Percentiles rank a stretch among this genome's conserved stretches.
Conservation (phyloP, 352 stramenopile species). For the Phytophthora pseudosyringae region DNA sequence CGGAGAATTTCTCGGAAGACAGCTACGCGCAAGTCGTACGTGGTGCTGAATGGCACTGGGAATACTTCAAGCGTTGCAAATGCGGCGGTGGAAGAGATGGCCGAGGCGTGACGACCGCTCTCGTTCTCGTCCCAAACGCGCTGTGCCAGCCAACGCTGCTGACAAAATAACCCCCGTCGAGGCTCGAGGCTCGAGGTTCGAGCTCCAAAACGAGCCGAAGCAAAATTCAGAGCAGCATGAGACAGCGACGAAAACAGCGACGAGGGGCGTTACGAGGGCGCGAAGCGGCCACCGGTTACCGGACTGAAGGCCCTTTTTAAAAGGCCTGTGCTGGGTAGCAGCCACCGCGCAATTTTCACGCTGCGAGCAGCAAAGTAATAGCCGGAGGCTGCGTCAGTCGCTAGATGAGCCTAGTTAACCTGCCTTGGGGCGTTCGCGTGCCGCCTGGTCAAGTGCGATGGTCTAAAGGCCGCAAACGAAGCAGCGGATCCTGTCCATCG, state of each 20-base stretch:
- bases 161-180: background rate
- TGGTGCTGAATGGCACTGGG: conserved; percentile 9
- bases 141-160: background rate
- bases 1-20: conserved; percentile 35
- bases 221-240: conserved; percentile 31
- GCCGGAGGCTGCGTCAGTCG: conserved; percentile 20
- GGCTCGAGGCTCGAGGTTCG: background rate
- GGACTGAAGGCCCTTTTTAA: conserved; percentile 7
- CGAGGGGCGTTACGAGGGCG: conserved; percentile 14
- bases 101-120: conserved; percentile 11
- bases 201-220: conserved; percentile 15
- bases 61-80: conserved; percentile 40
- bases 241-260: conserved; percentile 17
- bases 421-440: conserved; percentile 8
- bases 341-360: conserved; percentile 8
- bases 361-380: conserved; percentile 13
- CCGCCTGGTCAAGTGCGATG: conserved; percentile 1
- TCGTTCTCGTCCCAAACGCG: conserved; percentile 8
- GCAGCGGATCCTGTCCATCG: conserved; percentile 6
- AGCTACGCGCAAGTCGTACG: conserved; percentile 18
- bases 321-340: background rate
- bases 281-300: conserved; percentile 34
- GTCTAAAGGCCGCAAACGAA: conserved; percentile 9
- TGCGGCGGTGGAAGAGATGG: conserved; percentile 13
- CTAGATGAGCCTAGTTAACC: conserved; percentile 22